Percentiles rank a stretch among this genome's conserved stretches.
phyloP scores from a whole-genome alignment of 202 grass and related monocot species.

The Schoenoplectus triqueter region DNA sequence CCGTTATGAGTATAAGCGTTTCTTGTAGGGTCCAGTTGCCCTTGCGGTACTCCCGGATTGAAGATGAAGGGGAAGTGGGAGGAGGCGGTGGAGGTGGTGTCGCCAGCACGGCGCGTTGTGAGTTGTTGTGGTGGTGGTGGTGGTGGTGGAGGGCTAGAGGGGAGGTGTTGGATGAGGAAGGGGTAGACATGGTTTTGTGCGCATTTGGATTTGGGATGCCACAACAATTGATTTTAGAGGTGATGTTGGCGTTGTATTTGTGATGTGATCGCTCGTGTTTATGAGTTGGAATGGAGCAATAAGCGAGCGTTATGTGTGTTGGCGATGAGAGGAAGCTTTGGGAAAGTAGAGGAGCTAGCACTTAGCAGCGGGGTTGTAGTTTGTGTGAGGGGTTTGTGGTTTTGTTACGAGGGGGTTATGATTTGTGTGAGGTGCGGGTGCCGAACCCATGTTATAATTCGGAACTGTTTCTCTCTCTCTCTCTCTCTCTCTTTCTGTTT shows the following conservation, averaged over 20 bases:
- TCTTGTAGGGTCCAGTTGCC: slow-evolving; percentile 98
- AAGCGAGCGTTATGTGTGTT: background rate
- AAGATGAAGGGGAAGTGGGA: slow-evolving; percentile 41
- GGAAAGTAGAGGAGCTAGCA: background rate
- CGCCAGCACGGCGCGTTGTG: background rate
- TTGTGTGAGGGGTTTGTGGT: slow-evolving; percentile 16
- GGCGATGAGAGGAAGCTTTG: background rate
- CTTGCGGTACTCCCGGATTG: slow-evolving; percentile 83
- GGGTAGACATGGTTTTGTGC: slow-evolving; percentile 52
- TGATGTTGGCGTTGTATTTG: slow-evolving; percentile 3
- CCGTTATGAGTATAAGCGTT: slow-evolving; percentile 93
- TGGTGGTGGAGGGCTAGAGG: slow-evolving; percentile 27
- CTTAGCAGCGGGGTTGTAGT: slow-evolving; percentile 1
- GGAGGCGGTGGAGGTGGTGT: slow-evolving; percentile 43
- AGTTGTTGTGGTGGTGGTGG: slow-evolving; percentile 35
- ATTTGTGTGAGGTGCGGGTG: slow-evolving; percentile 33
- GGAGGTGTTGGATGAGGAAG: slow-evolving; percentile 43
- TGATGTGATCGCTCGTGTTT: background rate
- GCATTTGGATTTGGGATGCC: slow-evolving; percentile 42
- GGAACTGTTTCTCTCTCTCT: background rate
- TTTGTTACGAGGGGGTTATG: slow-evolving; percentile 34
- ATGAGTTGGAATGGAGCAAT: slow-evolving; percentile 9
- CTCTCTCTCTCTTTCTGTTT: background rate
- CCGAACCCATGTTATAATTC: slow-evolving; percentile 33
- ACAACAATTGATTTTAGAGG: slow-evolving; percentile 4